phyloP scores from a whole-genome alignment of 2,329 filamentous ascomycete species.

The Uncinocarpus reesii region DNA sequence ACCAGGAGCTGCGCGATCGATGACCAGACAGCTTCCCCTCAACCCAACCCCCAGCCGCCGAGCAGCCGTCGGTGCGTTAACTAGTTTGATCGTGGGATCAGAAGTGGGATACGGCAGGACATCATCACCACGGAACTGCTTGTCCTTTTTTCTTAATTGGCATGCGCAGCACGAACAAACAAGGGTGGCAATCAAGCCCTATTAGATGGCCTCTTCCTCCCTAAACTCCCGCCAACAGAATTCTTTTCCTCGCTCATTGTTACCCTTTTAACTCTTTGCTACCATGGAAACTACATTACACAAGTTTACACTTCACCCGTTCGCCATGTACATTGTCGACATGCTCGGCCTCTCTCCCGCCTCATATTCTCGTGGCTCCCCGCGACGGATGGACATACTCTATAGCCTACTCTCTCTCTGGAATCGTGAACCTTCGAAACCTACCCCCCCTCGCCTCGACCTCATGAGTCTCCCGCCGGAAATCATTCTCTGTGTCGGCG shows the following conservation, averaged over 20 bases:
- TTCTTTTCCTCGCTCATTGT: background rate
- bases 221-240: background rate
- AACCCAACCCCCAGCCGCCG: too few relatives aligned
- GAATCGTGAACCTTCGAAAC: background rate
- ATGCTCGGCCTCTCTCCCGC: background rate
- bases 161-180: background rate
- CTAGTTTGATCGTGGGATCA: too few relatives aligned
- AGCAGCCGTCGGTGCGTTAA: too few relatives aligned
- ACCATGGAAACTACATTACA: slow-evolving; percentile 2
- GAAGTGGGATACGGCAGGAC: background rate
- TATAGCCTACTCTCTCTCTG: slow-evolving; percentile 5
- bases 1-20: too few relatives aligned
- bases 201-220: background rate
- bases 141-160: background rate
- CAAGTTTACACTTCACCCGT: background rate
- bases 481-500: slow-evolving; percentile 8
- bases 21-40: too few relatives aligned
- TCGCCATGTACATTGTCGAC: slow-evolving; percentile 3
- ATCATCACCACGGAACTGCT: background rate
- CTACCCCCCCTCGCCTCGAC: background rate
- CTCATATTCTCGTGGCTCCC: background rate
- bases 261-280: background rate
- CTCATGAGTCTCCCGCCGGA: slow-evolving; percentile 6
- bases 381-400: background rate
- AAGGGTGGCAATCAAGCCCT: background rate